These are phyloP conservation scores for Penicillium manginii DNA, from an alignment of 495 filamentous ascomycete species.

Conservation along the genomic window DNA sequence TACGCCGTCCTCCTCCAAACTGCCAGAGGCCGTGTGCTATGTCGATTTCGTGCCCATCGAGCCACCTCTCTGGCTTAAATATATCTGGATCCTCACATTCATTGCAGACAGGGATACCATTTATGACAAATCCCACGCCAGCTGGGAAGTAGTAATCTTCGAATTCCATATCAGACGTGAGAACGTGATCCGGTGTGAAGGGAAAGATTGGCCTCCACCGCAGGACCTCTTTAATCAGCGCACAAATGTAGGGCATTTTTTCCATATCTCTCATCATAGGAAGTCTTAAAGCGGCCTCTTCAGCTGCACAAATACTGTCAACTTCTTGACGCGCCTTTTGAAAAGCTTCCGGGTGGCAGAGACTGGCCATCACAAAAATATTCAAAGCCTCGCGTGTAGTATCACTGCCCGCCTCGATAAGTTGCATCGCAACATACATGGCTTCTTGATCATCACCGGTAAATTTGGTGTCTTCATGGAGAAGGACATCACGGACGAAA, in stretches of 20 bases:
- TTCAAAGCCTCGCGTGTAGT: constrained; percentile 46
- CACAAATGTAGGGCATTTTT: constrained; percentile 35
- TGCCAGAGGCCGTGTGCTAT: constrained; percentile 38
- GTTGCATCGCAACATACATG: constrained; percentile 47
- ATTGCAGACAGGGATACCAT: constrained; percentile 34
- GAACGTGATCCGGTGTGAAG: constrained; percentile 30
- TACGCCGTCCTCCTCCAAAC: constrained; percentile 47
- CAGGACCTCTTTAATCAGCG: constrained; percentile 37
- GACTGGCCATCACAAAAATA: constrained; percentile 38
- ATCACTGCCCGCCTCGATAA: constrained; percentile 51
- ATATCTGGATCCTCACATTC: constrained; percentile 29
- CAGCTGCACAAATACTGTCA: constrained; percentile 39
- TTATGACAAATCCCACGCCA: constrained; percentile 45
- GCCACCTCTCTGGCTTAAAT: constrained; percentile 50
- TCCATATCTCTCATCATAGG: constrained; percentile 33
- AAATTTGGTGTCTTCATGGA: constrained; percentile 39
- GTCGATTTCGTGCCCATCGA: constrained; percentile 42
- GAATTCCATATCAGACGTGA: constrained; percentile 53
- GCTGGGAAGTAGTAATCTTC: constrained; percentile 54
- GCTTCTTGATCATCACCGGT: constrained; percentile 42
- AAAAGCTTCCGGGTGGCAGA: constrained; percentile 35
- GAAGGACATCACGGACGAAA: constrained; percentile 38
- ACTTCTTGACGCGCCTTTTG: constrained; percentile 36
- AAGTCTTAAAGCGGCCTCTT: constrained; percentile 29
- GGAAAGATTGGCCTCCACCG: constrained; percentile 42